Evolutionary conservation across 208 protist genomes (phyloP).

Genomic region (Acanthamoeba healyi): DNA sequence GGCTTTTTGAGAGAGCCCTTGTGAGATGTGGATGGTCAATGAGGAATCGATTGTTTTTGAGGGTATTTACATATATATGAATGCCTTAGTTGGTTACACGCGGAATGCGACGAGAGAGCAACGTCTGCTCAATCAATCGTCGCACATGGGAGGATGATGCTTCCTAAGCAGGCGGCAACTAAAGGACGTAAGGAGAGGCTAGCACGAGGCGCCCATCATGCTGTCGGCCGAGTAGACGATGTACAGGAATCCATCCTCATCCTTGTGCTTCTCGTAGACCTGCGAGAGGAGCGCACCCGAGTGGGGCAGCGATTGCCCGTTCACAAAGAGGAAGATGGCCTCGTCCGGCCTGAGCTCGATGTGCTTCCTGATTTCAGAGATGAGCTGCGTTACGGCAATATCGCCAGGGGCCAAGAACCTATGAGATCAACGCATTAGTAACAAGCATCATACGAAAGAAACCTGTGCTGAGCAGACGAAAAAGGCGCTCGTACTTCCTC

Average conservation of each 20-base stretch:
- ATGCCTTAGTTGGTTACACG: too few relatives aligned
- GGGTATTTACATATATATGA: too few relatives aligned
- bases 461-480: constrained; percentile 89
- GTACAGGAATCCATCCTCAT: constrained; percentile 74
- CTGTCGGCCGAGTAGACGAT: constrained; percentile 41
- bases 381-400: constrained; percentile 29
- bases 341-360: constrained; percentile 85
- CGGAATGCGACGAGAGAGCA: too few relatives aligned
- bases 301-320: constrained; percentile 85
- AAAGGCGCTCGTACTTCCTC: constrained; percentile 87
- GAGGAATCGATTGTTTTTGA: too few relatives aligned
- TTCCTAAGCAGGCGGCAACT: too few relatives aligned
- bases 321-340: constrained; percentile 88
- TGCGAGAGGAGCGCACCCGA: constrained; percentile 80
- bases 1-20: too few relatives aligned
- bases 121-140: neutral
- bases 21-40: too few relatives aligned
- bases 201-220: neutral
- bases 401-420: constrained; percentile 41
- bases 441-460: constrained; percentile 67
- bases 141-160: neutral
- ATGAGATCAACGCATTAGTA: neutral
- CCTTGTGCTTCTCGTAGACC: constrained; percentile 69
- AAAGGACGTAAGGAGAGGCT: neutral
- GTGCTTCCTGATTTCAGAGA: constrained; percentile 42